Evolutionary conservation across 768 basidiomycete species (phyloP).

Genomic region (Tulasnella sp.): DNA sequence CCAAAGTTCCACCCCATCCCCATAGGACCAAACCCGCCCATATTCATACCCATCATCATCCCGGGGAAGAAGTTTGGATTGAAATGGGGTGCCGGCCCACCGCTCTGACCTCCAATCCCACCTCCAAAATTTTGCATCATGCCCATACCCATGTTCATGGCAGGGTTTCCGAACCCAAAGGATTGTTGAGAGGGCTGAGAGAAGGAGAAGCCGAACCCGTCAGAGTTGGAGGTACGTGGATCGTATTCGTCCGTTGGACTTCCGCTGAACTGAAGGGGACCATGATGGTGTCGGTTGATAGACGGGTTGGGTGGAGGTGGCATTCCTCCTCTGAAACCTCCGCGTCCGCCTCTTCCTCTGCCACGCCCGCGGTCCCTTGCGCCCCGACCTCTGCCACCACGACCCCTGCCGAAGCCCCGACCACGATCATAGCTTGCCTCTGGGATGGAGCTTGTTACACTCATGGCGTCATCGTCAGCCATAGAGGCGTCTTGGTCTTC

Average conservation of each 20-base stretch:
- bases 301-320: background rate
- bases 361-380: conserved; percentile 26
- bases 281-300: background rate
- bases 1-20: background rate
- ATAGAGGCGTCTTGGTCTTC: background rate
- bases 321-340: background rate
- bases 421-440: background rate
- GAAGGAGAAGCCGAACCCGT: background rate
- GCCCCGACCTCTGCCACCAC: conserved; percentile 32
- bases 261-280: background rate
- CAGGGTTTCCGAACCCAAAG: conserved; percentile 39
- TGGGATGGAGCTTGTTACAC: background rate
- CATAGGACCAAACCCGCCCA: background rate
- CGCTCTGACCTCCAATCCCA: conserved; percentile 41
- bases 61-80: conserved; percentile 15
- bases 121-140: conserved; percentile 49
- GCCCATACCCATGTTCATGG: conserved; percentile 33
- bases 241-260: conserved; percentile 37
- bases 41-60: conserved; percentile 19
- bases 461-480: background rate
- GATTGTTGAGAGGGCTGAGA: background rate
- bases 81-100: background rate
- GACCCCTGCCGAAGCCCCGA: conserved; percentile 3
- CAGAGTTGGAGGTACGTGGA: conserved; percentile 30
- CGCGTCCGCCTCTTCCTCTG: conserved; percentile 13